phyloP scores from a whole-genome alignment of 345 rosid species.

The Sapria himalayana region DNA sequence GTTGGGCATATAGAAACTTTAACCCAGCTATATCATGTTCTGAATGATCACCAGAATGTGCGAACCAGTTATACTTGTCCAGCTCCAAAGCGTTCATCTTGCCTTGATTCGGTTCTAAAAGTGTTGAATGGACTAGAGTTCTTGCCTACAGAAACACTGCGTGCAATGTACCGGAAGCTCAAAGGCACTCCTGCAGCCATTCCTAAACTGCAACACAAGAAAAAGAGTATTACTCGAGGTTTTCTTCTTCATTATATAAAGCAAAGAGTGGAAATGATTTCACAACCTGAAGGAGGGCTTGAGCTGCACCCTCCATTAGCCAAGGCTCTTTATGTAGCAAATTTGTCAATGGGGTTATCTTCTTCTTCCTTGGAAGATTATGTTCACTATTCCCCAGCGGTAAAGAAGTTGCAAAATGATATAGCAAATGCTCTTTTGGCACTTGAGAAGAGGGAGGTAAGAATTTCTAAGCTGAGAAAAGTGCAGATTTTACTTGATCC shows the following conservation, averaged over 20 bases:
- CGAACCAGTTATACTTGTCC: slow-evolving; percentile 12
- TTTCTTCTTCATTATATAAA: slow-evolving; percentile 23
- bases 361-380: slow-evolving; percentile 15
- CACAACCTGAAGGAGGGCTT: slow-evolving; percentile 23
- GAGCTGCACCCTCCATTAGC: slow-evolving; percentile 39
- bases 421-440: slow-evolving; percentile 46
- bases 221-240: slow-evolving; percentile 16
- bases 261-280: slow-evolving; percentile 43
- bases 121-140: slow-evolving; percentile 30
- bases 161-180: slow-evolving; percentile 60
- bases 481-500: slow-evolving; percentile 37
- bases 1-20: slow-evolving; percentile 10
- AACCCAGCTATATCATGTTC: slow-evolving; percentile 23
- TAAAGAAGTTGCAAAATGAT: slow-evolving; percentile 37
- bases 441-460: slow-evolving; percentile 28
- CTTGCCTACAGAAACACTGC: slow-evolving; percentile 27
- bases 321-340: slow-evolving; percentile 50
- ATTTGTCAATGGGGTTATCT: slow-evolving; percentile 28
- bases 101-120: slow-evolving; percentile 19
- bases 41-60: slow-evolving; percentile 26
- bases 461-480: slow-evolving; percentile 27
- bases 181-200: slow-evolving; percentile 17
- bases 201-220: slow-evolving; percentile 17
- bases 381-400: slow-evolving; percentile 28
- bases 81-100: slow-evolving; percentile 17